A percentile compares a stretch with the other conserved stretches of the same genome.
phyloP scores from a whole-genome alignment of 2,329 filamentous ascomycete species.

The Trichoderma brevicompactum region DNA sequence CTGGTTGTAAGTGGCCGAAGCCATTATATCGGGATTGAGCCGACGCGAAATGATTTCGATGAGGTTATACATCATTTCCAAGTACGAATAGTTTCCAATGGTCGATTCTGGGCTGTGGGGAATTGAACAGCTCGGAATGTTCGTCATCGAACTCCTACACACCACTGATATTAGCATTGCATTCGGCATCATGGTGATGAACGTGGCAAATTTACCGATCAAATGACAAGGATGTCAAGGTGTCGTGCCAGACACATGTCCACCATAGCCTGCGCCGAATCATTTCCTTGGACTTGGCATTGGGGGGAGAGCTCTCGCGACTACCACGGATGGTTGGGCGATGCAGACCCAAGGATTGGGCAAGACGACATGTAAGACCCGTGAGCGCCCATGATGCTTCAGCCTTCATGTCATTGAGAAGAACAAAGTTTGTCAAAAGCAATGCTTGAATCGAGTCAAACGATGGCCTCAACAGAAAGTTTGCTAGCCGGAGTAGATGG shows the following conservation, averaged over 20 bases:
- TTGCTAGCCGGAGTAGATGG: constrained; percentile 66
- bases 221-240: constrained; percentile 67
- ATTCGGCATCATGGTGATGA: not conserved
- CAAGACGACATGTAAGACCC: constrained; percentile 66
- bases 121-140: constrained; percentile 60
- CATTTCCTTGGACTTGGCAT: constrained; percentile 57
- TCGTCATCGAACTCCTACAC: constrained; percentile 65
- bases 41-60: constrained; percentile 64
- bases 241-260: constrained; percentile 71
- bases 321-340: constrained; percentile 51
- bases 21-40: constrained; percentile 58
- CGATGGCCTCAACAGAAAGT: constrained; percentile 66
- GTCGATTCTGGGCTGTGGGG: constrained; percentile 50
- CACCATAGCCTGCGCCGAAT: constrained; percentile 63
- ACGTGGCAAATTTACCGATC: constrained; percentile 55
- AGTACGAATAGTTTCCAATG: constrained; percentile 59
- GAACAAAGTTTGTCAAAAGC: constrained; percentile 64
- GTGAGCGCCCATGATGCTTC: constrained; percentile 69
- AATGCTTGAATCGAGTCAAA: constrained; percentile 69
- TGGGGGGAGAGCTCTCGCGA: constrained; percentile 49
- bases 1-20: constrained; percentile 54
- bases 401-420: constrained; percentile 71
- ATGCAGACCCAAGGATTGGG: constrained; percentile 67
- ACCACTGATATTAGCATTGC: not conserved
- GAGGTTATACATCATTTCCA: constrained; percentile 68